These are phyloP conservation scores for Boletus reticuloceps DNA, from an alignment of 768 basidiomycete genomes.

Conservation along the genomic window DNA sequence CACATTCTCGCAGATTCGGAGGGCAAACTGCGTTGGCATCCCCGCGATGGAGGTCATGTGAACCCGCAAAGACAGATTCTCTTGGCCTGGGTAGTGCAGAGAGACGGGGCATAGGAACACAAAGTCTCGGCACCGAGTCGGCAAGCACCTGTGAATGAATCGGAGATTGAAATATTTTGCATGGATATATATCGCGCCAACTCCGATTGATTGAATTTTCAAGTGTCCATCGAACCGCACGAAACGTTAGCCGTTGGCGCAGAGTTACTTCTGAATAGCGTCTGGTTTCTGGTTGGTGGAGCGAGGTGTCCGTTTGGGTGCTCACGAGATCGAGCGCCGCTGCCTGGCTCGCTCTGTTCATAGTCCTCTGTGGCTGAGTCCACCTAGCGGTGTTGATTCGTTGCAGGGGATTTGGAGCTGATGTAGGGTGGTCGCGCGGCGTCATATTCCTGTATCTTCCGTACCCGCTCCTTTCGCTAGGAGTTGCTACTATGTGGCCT, in stretches of 20 bases:
- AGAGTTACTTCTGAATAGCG: slow-evolving; percentile 51
- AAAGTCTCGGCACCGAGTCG: slow-evolving; percentile 8
- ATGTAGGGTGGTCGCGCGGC: slow-evolving; percentile 46
- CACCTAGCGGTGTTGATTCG: slow-evolving; percentile 56
- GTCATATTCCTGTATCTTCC: slow-evolving; percentile 84
- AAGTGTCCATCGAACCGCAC: slow-evolving; percentile 67
- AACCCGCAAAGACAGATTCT: slow-evolving; percentile 71
- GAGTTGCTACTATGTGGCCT: slow-evolving; percentile 54
- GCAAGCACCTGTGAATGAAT: slow-evolving; percentile 12
- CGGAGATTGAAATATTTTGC: slow-evolving; percentile 25
- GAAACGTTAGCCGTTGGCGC: slow-evolving; percentile 59
- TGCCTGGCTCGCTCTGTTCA: slow-evolving; percentile 36
- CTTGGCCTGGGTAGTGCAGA: slow-evolving; percentile 49
- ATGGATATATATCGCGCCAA: slow-evolving; percentile 25
- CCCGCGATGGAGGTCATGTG: slow-evolving; percentile 60
- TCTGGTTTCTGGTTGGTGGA: slow-evolving; percentile 73
- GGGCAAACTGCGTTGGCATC: slow-evolving; percentile 67
- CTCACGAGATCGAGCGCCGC: slow-evolving; percentile 48
- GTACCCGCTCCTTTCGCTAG: slow-evolving; percentile 44
- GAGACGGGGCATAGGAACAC: slow-evolving; percentile 40
- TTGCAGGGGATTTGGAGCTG: slow-evolving; percentile 38
- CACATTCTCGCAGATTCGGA: slow-evolving; percentile 71
- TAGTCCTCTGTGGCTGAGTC: slow-evolving; percentile 42
- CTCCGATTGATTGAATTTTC: slow-evolving; percentile 25
- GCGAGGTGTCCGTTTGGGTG: slow-evolving; percentile 58